phyloP scores from a whole-genome alignment of 23 red algal genomes.

The Gracilariopsis chorda region DNA sequence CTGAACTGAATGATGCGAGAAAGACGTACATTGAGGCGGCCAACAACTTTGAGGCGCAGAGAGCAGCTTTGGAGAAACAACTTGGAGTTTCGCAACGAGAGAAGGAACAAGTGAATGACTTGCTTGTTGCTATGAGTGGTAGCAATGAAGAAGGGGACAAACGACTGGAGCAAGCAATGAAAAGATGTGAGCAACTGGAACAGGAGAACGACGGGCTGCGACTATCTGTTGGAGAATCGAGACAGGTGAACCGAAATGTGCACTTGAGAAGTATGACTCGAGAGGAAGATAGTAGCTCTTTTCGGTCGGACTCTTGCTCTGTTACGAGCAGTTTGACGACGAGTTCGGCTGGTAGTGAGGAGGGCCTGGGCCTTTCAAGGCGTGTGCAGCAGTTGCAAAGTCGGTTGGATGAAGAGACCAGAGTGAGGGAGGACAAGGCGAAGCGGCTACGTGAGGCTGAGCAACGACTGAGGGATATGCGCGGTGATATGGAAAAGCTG shows the following conservation, averaged over 20 bases:
- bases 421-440: not conserved
- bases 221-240: not conserved
- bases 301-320: not conserved
- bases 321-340: not conserved
- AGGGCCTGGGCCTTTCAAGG: not conserved
- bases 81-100: not conserved
- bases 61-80: not conserved
- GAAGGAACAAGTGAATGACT: not conserved
- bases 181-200: slow-evolving; percentile 1
- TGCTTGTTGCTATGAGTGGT: not conserved
- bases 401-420: not conserved
- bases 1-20: slow-evolving; percentile 19
- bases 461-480: not conserved
- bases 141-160: not conserved
- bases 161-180: not conserved
- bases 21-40: slow-evolving; percentile 26
- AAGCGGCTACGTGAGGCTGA: not conserved
- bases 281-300: not conserved
- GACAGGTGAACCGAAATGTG: too few relatives aligned
- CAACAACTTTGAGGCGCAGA: not conserved
- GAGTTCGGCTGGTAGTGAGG: not conserved
- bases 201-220: slow-evolving; percentile 2
- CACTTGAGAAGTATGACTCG: not conserved
- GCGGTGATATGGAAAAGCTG: not conserved
- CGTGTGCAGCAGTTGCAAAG: not conserved